phyloP scores from a whole-genome alignment of 495 filamentous ascomycete species.

The Aspergillus affinis region DNA sequence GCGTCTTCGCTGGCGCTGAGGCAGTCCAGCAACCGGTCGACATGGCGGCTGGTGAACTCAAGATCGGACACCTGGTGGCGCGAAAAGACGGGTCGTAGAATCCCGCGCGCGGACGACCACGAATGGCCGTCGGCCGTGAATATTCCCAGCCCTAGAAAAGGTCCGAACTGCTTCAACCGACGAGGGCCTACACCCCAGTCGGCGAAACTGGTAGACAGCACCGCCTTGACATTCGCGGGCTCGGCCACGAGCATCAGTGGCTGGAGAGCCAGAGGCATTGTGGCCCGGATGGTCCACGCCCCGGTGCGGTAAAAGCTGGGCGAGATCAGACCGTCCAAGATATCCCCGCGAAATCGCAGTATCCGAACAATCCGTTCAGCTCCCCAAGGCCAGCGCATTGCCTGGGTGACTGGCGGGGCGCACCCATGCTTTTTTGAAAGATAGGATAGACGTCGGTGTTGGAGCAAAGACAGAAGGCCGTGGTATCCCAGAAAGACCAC shows the following conservation, averaged over 20 bases:
- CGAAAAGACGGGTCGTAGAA: slow-evolving; percentile 36
- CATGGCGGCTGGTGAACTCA: slow-evolving; percentile 61
- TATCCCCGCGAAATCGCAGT: no score
- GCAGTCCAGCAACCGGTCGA: slow-evolving; percentile 36
- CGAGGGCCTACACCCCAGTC: slow-evolving; percentile 38
- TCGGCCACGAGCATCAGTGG: slow-evolving; percentile 28
- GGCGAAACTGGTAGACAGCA: slow-evolving; percentile 67
- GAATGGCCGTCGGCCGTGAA: slow-evolving; percentile 38
- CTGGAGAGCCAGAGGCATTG: no score
- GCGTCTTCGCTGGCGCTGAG: neutral
- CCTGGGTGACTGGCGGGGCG: no score
- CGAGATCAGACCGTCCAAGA: no score
- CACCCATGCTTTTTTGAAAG: no score
- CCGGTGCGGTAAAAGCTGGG: no score
- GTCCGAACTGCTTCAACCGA: neutral
- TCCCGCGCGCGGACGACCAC: slow-evolving; percentile 40
- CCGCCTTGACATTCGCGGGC: slow-evolving; percentile 70
- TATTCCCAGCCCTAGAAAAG: slow-evolving; percentile 38
- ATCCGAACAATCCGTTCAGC: no score
- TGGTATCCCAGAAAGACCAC: no score
- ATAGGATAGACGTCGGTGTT: no score
- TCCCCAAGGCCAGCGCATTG: no score
- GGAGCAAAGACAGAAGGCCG: no score
- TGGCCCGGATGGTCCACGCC: no score
- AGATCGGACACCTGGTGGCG: slow-evolving; percentile 31